Evolutionary conservation across 768 basidiomycete genomes (phyloP).

Genomic region (Rhodotorula graminis): DNA sequence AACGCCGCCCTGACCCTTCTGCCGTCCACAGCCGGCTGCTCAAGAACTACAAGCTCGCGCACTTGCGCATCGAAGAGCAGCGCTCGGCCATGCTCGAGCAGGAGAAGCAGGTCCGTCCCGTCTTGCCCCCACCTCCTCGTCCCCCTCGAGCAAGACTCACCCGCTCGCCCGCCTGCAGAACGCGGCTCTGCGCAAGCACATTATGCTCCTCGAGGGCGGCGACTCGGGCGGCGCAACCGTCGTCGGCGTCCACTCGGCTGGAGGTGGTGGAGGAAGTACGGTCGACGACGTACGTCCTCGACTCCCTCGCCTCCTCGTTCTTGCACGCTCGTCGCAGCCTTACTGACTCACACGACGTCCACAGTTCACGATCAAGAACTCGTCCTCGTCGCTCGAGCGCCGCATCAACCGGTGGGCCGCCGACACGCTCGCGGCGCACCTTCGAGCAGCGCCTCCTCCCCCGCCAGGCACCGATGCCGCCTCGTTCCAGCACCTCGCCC

Average conservation of each 20-base stretch:
- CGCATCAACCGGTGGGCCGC: constrained; percentile 83
- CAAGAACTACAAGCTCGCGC: constrained; percentile 39
- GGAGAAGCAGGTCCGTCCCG: constrained; percentile 29
- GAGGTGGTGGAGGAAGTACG: constrained; percentile 32
- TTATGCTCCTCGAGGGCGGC: constrained; percentile 68
- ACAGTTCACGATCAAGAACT: constrained; percentile 86
- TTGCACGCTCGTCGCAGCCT: constrained; percentile 39
- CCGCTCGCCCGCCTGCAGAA: constrained; percentile 52
- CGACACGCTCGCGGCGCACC: constrained; percentile 60
- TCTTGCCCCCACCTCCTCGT: not conserved
- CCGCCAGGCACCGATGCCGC: constrained; percentile 46
- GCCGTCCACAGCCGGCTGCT: constrained; percentile 23
- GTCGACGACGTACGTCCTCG: constrained; percentile 29
- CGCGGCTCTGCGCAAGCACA: constrained; percentile 64
- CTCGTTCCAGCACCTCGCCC: constrained; percentile 23
- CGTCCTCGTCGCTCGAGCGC: constrained; percentile 74
- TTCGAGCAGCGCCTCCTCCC: constrained; percentile 56
- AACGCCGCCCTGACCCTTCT: not conserved
- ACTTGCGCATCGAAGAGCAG: constrained; percentile 33
- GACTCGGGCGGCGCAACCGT: constrained; percentile 42
- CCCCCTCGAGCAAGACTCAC: not conserved
- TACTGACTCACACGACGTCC: constrained; percentile 33
- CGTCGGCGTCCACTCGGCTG: constrained; percentile 29
- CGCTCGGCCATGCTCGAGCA: constrained; percentile 32
- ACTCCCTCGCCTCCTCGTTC: too few species aligned